phyloP scores from a whole-genome alignment of 441 rosid genomes.

The Melastoma candidum region DNA sequence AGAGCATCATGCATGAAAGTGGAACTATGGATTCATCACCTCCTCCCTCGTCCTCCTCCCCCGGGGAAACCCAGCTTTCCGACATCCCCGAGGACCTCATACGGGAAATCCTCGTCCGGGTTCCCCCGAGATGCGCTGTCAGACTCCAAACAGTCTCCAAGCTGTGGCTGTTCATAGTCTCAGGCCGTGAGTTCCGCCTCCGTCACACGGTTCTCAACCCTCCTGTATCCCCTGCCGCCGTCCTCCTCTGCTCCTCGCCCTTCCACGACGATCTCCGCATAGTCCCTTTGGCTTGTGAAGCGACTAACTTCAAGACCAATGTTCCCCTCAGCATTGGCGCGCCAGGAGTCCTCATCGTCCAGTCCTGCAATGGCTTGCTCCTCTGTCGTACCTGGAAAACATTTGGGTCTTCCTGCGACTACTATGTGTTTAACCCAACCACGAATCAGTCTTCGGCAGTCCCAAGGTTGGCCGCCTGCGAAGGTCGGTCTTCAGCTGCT shows the following conservation, averaged over 20 bases:
- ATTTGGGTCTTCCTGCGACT: slow-evolving; percentile 15
- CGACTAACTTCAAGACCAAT: slow-evolving; percentile 2
- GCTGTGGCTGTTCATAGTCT: slow-evolving; percentile 18
- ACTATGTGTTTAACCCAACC: slow-evolving; percentile 27
- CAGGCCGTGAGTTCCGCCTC: slow-evolving; percentile 12
- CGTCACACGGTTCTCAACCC: neutral
- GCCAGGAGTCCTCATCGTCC: slow-evolving; percentile 15
- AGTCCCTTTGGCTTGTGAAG: neutral
- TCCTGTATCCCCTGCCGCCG: slow-evolving; percentile 4
- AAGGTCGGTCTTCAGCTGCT: neutral
- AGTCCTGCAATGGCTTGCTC: slow-evolving; percentile 29
- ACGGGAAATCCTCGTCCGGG: slow-evolving; percentile 11
- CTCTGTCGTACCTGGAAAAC: slow-evolving; percentile 16
- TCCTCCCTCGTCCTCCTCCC: no score
- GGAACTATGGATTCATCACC: no score
- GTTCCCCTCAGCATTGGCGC: slow-evolving; percentile 15
- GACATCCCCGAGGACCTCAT: slow-evolving; percentile 21
- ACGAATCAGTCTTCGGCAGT: slow-evolving; percentile 12
- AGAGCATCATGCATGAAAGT: no score
- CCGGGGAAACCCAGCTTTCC: slow-evolving; percentile 16
- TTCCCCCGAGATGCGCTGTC: slow-evolving; percentile 17
- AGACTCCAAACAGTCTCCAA: slow-evolving; percentile 22
- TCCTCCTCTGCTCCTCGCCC: slow-evolving; percentile 7
- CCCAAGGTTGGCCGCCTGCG: slow-evolving; percentile 3
- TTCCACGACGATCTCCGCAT: slow-evolving; percentile 6